Evolutionary conservation across 106 monocot species (phyloP).

Genomic region (Dendrobium chrysotoxum): DNA sequence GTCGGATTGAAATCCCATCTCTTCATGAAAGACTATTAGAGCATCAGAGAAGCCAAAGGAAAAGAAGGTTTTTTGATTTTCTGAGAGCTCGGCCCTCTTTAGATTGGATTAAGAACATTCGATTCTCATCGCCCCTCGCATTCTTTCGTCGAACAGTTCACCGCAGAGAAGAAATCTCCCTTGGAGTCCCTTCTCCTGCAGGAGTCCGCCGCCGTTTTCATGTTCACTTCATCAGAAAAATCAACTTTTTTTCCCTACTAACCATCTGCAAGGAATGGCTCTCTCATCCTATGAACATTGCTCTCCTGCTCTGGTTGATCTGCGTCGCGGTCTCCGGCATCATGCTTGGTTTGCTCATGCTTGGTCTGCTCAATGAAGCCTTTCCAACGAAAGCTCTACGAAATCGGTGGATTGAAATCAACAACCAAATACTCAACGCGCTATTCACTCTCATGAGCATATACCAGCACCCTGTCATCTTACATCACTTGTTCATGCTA

Average conservation of each 20-base stretch:
- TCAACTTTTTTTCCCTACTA: constrained; percentile 13
- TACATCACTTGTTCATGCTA: constrained; percentile 46
- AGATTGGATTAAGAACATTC: constrained; percentile 15
- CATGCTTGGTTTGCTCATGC: constrained; percentile 56
- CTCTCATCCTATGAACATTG: constrained; percentile 51
- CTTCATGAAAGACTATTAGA: not conserved
- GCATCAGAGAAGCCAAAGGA: not conserved
- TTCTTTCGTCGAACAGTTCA: constrained; percentile 10
- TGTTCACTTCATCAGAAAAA: constrained; percentile 16
- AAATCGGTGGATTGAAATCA: constrained; percentile 27
- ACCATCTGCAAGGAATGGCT: constrained; percentile 43
- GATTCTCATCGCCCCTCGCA: constrained; percentile 25
- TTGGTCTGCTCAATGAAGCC: constrained; percentile 42
- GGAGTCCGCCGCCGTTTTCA: constrained; percentile 22
- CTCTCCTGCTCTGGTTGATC: constrained; percentile 43
- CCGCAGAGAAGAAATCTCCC: constrained; percentile 24
- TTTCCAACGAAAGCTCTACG: constrained; percentile 10
- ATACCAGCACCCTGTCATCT: constrained; percentile 47
- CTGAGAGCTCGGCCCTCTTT: constrained; percentile 17
- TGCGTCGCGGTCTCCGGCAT: constrained; percentile 39
- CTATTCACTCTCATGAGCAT: constrained; percentile 70
- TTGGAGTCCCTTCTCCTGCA: constrained; percentile 25
- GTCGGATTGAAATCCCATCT: constrained; percentile 16
- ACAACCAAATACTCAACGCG: constrained; percentile 59
- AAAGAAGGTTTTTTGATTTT: constrained; percentile 12